A percentile compares a stretch with the other conserved stretches of the same genome.
These are phyloP conservation scores for Euptelea pleiosperma DNA, from an alignment of 164 flowering plant species.

Conservation along the genomic window DNA sequence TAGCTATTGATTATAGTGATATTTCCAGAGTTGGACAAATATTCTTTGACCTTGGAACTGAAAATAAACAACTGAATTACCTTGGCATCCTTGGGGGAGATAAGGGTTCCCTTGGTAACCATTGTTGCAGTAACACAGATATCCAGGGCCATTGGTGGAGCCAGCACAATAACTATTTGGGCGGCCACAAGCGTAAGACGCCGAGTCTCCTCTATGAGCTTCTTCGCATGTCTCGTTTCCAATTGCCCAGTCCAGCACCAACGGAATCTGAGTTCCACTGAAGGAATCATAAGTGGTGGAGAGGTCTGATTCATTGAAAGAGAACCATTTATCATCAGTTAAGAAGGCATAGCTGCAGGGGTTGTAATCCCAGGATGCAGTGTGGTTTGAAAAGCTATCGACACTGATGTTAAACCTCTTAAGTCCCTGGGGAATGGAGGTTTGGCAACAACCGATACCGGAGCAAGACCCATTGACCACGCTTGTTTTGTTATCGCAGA, in stretches of 20 bases:
- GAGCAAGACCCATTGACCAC: slow-evolving; percentile 8
- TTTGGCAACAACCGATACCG: slow-evolving; percentile 22
- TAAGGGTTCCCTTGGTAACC: slow-evolving; percentile 38
- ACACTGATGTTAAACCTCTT: not conserved
- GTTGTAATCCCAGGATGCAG: not conserved
- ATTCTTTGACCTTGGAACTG: not conserved
- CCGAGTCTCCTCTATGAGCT: not conserved
- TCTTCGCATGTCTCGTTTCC: slow-evolving; percentile 15
- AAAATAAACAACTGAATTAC: slow-evolving; percentile 8
- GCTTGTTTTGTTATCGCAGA: not conserved
- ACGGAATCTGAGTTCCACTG: slow-evolving; percentile 4
- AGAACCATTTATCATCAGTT: slow-evolving; percentile 21
- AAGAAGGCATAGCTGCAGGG: slow-evolving; percentile 24
- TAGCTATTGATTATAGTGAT: too few relatives aligned
- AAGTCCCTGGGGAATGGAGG: slow-evolving; percentile 15
- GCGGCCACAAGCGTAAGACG: slow-evolving; percentile 9
- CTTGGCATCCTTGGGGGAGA: slow-evolving; percentile 34
- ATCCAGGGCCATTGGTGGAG: slow-evolving; percentile 16
- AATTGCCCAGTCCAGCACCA: slow-evolving; percentile 35
- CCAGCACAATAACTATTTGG: slow-evolving; percentile 27
- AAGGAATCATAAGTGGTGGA: not conserved
- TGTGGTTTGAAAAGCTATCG: slow-evolving; percentile 3
- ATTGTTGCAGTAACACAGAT: slow-evolving; percentile 24
- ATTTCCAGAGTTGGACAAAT: too few relatives aligned
- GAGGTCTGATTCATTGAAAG: slow-evolving; percentile 7